Evolutionary conservation across 2,329 filamentous ascomycete genomes (phyloP).

Genomic region (Colletotrichum phormii): DNA sequence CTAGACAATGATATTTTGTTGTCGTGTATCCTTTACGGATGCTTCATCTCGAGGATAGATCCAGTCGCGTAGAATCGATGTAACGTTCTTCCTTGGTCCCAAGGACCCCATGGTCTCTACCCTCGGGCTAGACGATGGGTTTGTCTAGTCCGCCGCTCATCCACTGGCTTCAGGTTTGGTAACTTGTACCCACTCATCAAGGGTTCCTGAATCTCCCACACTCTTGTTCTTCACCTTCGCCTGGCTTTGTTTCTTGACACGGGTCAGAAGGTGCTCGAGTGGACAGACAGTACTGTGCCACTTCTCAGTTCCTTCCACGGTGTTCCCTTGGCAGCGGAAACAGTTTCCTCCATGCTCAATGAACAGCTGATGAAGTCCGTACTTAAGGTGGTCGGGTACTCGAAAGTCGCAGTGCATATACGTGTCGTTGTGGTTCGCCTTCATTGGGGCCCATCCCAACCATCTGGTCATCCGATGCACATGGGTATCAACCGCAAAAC

Average conservation of each 20-base stretch:
- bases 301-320: conserved; percentile 67
- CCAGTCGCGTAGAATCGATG: not conserved
- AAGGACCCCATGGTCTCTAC: not conserved
- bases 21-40: not conserved
- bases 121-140: not conserved
- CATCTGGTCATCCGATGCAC: conserved; percentile 64
- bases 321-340: conserved; percentile 59
- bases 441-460: conserved; percentile 66
- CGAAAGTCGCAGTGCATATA: conserved; percentile 65
- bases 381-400: conserved; percentile 65
- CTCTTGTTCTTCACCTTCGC: conserved; percentile 34
- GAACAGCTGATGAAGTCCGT: conserved; percentile 66
- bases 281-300: conserved; percentile 68
- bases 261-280: conserved; percentile 54
- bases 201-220: conserved; percentile 10
- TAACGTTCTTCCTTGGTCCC: no score
- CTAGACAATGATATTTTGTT: not conserved
- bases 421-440: conserved; percentile 57
- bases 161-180: no score
- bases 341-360: conserved; percentile 65
- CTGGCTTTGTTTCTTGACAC: conserved; percentile 40
- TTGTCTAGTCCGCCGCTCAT: not conserved
- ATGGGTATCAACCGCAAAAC: conserved; percentile 70
- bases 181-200: no score
- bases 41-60: not conserved